Evolutionary conservation across 345 rosid genomes (phyloP).

Genomic region (Moringa oleifera): DNA sequence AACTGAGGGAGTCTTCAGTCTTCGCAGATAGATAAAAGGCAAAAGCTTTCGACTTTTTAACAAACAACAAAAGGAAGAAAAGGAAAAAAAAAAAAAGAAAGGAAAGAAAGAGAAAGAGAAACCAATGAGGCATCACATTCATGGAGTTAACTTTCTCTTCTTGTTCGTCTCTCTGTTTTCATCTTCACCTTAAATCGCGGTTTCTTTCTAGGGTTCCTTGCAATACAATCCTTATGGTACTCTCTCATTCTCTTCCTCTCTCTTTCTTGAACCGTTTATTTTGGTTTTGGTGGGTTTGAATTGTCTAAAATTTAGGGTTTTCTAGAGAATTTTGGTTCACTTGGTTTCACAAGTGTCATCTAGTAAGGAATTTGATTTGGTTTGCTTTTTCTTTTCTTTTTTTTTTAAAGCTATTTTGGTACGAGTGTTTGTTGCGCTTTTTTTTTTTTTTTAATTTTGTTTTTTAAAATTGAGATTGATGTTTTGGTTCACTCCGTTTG

Average conservation of each 20-base stretch:
- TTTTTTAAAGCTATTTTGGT: background rate
- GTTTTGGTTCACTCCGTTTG: conserved; percentile 13
- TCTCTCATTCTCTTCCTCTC: background rate
- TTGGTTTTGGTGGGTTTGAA: conserved; percentile 8
- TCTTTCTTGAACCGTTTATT: conserved; percentile 15
- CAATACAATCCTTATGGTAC: conserved; percentile 10
- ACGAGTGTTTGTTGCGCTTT: background rate
- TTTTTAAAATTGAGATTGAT: background rate
- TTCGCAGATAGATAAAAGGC: conserved; percentile 8
- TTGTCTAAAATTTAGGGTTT: conserved; percentile 2
- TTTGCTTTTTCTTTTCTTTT: background rate
- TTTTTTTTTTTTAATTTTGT: no score
- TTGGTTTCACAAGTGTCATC: background rate
- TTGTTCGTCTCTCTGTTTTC: background rate
- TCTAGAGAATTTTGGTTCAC: background rate
- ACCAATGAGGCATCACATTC: conserved; percentile 8
- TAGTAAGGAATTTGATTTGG: background rate
- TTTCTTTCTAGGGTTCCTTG: conserved; percentile 14
- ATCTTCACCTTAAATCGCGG: conserved; percentile 21
- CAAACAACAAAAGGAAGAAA: background rate
- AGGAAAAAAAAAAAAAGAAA: background rate
- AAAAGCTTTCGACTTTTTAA: conserved; percentile 18
- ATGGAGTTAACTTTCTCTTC: background rate
- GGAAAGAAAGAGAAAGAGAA: background rate
- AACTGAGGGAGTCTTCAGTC: background rate